These are phyloP conservation scores for Aspergillus clavatus DNA, from an alignment of 2,329 filamentous ascomycete species.

Conservation along the genomic window DNA sequence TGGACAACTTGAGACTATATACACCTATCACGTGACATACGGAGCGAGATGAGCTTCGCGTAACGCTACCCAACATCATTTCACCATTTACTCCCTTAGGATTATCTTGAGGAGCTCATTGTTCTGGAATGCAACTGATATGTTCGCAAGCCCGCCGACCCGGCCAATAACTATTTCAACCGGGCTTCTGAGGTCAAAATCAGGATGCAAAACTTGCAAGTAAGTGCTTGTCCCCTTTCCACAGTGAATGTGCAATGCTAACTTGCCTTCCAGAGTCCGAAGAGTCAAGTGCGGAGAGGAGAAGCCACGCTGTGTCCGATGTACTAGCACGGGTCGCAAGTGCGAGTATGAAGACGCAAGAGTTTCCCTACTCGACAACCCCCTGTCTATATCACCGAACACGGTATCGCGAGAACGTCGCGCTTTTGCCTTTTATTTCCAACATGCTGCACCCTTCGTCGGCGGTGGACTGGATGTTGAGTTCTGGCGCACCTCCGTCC, in stretches of 20 bases:
- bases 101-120: no score
- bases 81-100: no score
- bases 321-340: constrained; percentile 29
- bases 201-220: constrained; percentile 34
- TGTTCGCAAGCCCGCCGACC: not conserved
- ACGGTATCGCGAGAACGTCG: constrained; percentile 31
- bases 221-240: constrained; percentile 9
- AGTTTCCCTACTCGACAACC: constrained; percentile 5
- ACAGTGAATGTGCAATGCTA: constrained; percentile 1
- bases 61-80: no score
- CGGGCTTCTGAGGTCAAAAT: constrained; percentile 19
- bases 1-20: no score
- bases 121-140: constrained; percentile 1
- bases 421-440: constrained; percentile 37
- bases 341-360: constrained; percentile 28
- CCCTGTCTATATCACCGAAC: constrained; percentile 19
- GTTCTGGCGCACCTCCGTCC: constrained; percentile 35
- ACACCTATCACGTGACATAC: no score
- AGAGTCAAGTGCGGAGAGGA: constrained; percentile 35
- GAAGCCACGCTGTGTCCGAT: constrained; percentile 30
- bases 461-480: constrained; percentile 31
- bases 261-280: constrained; percentile 20
- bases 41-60: no score
- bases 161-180: not conserved
- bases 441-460: constrained; percentile 27